Evolutionary conservation across 257 asterid genomes (phyloP).

Genomic region (Scutellaria barbata): DNA sequence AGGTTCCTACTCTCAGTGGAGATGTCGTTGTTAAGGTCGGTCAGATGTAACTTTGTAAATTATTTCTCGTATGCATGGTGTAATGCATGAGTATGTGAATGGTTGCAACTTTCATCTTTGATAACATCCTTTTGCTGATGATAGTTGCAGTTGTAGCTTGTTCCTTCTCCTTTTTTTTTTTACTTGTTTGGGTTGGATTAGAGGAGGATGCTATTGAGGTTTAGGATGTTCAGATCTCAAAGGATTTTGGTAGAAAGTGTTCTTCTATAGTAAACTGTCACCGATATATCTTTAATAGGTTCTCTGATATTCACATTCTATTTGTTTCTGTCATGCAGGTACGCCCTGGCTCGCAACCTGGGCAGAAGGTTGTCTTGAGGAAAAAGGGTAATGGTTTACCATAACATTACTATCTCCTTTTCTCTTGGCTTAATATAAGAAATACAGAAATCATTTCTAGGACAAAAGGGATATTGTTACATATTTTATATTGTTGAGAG

Average conservation of each 20-base stretch:
- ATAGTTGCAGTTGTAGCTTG: slow-evolving; percentile 18
- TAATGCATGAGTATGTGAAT: neutral
- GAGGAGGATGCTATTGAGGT: slow-evolving; percentile 11
- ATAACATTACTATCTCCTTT: slow-evolving; percentile 21
- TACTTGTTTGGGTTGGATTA: slow-evolving; percentile 1
- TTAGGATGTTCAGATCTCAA: slow-evolving; percentile 16
- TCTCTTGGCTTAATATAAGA: slow-evolving; percentile 12
- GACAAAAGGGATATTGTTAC: neutral
- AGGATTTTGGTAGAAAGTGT: neutral
- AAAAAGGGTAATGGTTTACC: slow-evolving; percentile 63
- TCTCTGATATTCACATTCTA: slow-evolving; percentile 27
- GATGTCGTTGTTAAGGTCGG: slow-evolving; percentile 94
- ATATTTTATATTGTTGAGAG: slow-evolving; percentile 10
- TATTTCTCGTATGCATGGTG: slow-evolving; percentile 1
- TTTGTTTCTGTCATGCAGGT: slow-evolving; percentile 54
- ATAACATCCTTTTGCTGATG: slow-evolving; percentile 23
- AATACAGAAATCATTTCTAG: slow-evolving; percentile 7
- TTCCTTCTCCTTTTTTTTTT: neutral
- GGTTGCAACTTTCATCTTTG: slow-evolving; percentile 2
- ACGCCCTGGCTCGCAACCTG: slow-evolving; percentile 92
- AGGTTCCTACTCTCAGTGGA: slow-evolving; percentile 92
- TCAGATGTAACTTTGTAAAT: slow-evolving; percentile 24
- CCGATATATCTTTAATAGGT: slow-evolving; percentile 18
- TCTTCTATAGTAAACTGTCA: slow-evolving; percentile 9
- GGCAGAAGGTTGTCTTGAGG: slow-evolving; percentile 85